These are phyloP conservation scores for Kalaharituber pfeilii DNA, from an alignment of 2,329 filamentous ascomycete genomes.

Conservation along the genomic window DNA sequence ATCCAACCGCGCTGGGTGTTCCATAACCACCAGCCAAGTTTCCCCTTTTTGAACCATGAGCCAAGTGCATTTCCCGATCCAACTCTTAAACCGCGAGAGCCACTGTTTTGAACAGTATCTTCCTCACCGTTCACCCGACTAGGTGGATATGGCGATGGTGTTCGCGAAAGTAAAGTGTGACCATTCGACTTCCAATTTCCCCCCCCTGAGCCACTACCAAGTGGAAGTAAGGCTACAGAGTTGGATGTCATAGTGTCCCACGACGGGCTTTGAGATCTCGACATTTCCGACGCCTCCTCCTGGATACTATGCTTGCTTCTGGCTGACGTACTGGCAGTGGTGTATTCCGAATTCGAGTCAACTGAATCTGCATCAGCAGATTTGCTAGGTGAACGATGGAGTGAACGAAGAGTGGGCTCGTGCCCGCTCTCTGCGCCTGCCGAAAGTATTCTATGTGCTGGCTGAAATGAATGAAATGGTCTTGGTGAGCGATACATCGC, in stretches of 20 bases:
- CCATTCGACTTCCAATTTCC: neutral
- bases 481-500: neutral
- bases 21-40: conserved; percentile 17
- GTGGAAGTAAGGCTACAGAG: neutral
- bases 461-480: neutral
- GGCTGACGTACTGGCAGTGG: no score
- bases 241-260: neutral
- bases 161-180: neutral
- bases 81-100: neutral
- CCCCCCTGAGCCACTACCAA: neutral
- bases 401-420: no score
- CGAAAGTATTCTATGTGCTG: neutral
- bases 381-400: no score
- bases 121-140: neutral
- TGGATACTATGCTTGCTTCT: neutral
- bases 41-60: conserved; percentile 11
- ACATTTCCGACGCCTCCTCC: neutral
- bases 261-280: neutral
- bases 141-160: neutral
- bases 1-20: conserved; percentile 18
- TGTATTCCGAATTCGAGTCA: no score
- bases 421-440: no score
- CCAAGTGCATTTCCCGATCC: neutral
- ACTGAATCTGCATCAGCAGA: no score
- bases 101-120: neutral